These are phyloP conservation scores for Forsythia viridissima DNA, from an alignment of 257 asterid species.

Conservation along the genomic window DNA sequence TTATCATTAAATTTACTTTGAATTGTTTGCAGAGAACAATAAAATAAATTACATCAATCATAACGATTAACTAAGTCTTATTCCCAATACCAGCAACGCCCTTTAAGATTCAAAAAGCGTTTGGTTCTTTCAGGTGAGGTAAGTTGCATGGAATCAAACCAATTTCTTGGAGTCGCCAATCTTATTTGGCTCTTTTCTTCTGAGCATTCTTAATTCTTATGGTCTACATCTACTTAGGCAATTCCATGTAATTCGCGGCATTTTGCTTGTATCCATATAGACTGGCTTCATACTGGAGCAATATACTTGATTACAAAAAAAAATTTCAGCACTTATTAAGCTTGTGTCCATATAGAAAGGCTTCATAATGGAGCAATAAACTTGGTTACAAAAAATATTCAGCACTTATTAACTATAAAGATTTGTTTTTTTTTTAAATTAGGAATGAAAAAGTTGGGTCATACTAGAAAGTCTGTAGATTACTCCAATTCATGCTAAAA, in stretches of 20 bases:
- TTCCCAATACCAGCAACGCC: neutral
- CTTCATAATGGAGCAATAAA: neutral
- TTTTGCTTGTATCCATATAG: neutral
- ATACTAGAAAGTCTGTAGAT: neutral
- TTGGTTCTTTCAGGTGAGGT: neutral
- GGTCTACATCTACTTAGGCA: neutral
- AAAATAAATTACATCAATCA: neutral
- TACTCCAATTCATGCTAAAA: neutral
- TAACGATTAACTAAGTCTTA: neutral
- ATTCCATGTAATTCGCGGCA: neutral
- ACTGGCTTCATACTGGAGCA: neutral
- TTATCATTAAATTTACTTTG: no score
- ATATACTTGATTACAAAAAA: neutral
- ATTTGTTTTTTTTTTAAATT: neutral
- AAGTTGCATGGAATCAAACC: neutral
- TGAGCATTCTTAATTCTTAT: neutral
- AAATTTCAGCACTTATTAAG: neutral
- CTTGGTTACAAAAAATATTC: neutral
- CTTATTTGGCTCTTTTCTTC: neutral
- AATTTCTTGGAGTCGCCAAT: neutral
- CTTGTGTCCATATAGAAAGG: neutral
- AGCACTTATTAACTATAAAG: neutral
- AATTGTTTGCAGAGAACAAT: neutral
- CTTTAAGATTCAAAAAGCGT: neutral
- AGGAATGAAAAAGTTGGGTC: neutral